Conservation (phyloP, 208 protist genomes). For the Leishmania lainsoni region DNA sequence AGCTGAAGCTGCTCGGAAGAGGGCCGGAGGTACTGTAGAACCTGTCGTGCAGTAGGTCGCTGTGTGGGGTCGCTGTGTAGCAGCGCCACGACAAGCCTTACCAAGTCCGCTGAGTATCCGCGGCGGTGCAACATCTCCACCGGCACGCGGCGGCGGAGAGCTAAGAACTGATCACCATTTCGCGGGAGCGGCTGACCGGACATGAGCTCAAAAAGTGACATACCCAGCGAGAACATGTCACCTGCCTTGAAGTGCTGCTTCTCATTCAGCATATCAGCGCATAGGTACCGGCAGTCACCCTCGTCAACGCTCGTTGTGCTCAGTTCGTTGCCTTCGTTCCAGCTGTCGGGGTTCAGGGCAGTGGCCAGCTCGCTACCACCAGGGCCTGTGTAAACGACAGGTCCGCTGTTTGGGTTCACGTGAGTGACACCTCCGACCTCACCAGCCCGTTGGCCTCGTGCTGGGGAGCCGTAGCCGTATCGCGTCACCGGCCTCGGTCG, state of each 20-base stretch:
- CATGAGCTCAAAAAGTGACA: conserved; percentile 91
- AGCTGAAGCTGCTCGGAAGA: conserved; percentile 36
- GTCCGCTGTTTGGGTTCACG: conserved; percentile 5
- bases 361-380: background rate
- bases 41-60: conserved; percentile 71
- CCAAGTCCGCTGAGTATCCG: conserved; percentile 65
- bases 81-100: conserved; percentile 54
- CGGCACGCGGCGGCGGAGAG: conserved; percentile 63
- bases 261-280: conserved; percentile 91
- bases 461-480: conserved; percentile 18
- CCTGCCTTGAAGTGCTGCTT: conserved; percentile 80
- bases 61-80: conserved; percentile 57
- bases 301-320: conserved; percentile 87
- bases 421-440: background rate
- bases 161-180: conserved; percentile 71
- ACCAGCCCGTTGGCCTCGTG: background rate
- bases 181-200: conserved; percentile 72
- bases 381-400: background rate
- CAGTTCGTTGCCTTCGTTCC: conserved; percentile 42
- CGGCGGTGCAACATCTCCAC: conserved; percentile 38
- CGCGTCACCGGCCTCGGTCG: conserved; percentile 36
- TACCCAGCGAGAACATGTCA: conserved; percentile 92
- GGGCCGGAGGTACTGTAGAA: conserved; percentile 66
- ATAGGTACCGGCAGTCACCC: conserved; percentile 91
- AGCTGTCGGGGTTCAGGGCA: conserved; percentile 11